Percentiles rank a stretch among this genome's conserved stretches.
These are phyloP conservation scores for Oryza glumipatula DNA, from an alignment of 176 grass and related monocot species.

Conservation along the genomic window DNA sequence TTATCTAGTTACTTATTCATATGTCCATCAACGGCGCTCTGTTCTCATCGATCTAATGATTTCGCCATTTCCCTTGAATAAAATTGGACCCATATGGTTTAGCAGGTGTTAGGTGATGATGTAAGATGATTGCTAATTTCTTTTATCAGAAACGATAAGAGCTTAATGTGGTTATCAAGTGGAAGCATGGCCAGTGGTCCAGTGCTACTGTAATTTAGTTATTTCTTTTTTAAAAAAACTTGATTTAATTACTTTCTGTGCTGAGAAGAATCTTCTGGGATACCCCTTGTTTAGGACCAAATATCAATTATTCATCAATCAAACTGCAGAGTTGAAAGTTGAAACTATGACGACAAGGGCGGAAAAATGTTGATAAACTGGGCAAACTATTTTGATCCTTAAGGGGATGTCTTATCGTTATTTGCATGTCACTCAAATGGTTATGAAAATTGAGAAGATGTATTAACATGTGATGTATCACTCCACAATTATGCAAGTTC, in stretches of 20 bases:
- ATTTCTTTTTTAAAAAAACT: slow-evolving; percentile 10
- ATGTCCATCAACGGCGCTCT: slow-evolving; percentile 39
- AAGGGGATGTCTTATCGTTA: too few species aligned
- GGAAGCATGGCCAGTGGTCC: slow-evolving; percentile 19
- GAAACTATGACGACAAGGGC: slow-evolving; percentile 16
- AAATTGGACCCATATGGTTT: slow-evolving; percentile 44
- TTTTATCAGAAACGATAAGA: slow-evolving; percentile 25
- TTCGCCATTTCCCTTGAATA: slow-evolving; percentile 31
- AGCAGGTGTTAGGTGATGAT: slow-evolving; percentile 47
- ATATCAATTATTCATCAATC: slow-evolving; percentile 24
- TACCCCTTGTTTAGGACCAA: slow-evolving; percentile 43
- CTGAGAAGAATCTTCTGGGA: slow-evolving; percentile 33
- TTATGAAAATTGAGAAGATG: too few species aligned
- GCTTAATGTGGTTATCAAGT: slow-evolving; percentile 37
- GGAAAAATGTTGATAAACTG: background rate
- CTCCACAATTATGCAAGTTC: too few species aligned
- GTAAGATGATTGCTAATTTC: slow-evolving; percentile 43
- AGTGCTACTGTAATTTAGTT: background rate
- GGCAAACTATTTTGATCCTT: too few species aligned
- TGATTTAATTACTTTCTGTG: slow-evolving; percentile 29
- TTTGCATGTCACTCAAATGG: too few species aligned
- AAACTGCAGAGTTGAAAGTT: background rate
- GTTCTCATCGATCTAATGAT: slow-evolving; percentile 48
- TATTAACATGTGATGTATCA: too few species aligned
- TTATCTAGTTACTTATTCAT: slow-evolving; percentile 38